Evolutionary conservation across 2,329 filamentous ascomycete species (phyloP), one percentile per base, ranked within the genome.

Genomic region (Aspergillus costaricaensis): DNA sequence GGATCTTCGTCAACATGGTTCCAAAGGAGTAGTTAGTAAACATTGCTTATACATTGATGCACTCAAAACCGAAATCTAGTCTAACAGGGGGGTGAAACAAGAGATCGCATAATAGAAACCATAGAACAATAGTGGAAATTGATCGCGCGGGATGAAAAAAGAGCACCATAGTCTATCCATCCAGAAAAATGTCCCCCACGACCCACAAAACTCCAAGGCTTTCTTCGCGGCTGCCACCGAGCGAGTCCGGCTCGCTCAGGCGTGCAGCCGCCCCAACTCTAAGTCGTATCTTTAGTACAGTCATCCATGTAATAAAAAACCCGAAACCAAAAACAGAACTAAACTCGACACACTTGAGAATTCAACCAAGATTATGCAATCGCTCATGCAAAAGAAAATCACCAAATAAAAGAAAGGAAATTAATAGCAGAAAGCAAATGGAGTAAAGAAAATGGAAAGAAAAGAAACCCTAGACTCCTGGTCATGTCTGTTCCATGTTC

Each of bases 121-220:
- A 30, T 39, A 57, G 44, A 52, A 30, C 36, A 30, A 48, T 9
- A 57, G 21, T 9, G 47, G 47, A 49, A 30, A 49, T 14, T 14
- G 23, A 17, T 25, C 23, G 25, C 47, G 25, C 47, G 47, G 25
- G 25, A 27, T 8, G 25, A 19, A 50, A 14, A 50, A 32, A 50
- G 8, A 50, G 15, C 25, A 44, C 10, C 14, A n/a, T 19, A 23
- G 19, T 44, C 41, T 44, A 44, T 23, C n/a, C 19, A 21, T 44
- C 25, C 30, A 54, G 27, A 39, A 30, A 44, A 43, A 25, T 21
- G 25, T 52, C 43, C 57, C 57, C 57, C 49, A 55, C 58, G 53
- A 39, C 38, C 58, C 54, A 62, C 53, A 32, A 49, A 56, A 56
- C 53, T 55, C 43, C 54, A 62, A 62, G 60, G 60, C 60, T 39